Evolutionary conservation across 331 rosid species (phyloP), one percentile per base, ranked within the genome.

Genomic region (Malus hybrid): DNA sequence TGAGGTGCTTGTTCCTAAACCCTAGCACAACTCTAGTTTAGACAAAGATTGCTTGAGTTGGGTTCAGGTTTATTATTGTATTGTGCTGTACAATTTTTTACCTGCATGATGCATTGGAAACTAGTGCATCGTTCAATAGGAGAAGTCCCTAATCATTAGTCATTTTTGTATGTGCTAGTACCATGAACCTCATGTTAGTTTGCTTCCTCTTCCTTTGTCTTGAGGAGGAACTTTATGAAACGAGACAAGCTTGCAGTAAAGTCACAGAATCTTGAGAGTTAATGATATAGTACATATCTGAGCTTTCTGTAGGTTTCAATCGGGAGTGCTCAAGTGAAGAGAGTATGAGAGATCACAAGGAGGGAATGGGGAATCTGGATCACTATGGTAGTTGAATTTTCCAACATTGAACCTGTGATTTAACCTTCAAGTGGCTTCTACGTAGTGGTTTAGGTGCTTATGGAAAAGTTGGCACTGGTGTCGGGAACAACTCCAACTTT

Each of bases 1-100:
- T 10, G 70, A 76, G 80, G 74, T 76, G 75, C 69, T 68, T 68
- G 68, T 58, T 68, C 39, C 72, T 68, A 58, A 65, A 68, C 44
- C 68, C 74, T 57, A 76, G 68, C 61, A 28, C 75, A 68, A 66
- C 66, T 29, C 68, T 76, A 42, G 75, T 34, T 57, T 76, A 56
- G 80, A 12, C 63, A 50, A 57, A 42, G 48, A 58, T 76, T 76
- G 74, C 61, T 57, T 24, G 68, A 57, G 66, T 75, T 64, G 72
- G 63, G 65, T 57, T 36, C 10, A 15, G 72, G 71, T 52, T 64
- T 36, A 52, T 34, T 62, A 1, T 18, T 50, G 6, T 33, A 20
- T 46, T 20, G 29, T 28, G n/a, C 15, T 3, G 28, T 60, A 26
- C 8, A 42, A 18, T 56, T n/a, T 32, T 63, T 75, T 55, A 33